phyloP scores from a whole-genome alignment of 129 eudicot genomes.

The Artemisia argyi region DNA sequence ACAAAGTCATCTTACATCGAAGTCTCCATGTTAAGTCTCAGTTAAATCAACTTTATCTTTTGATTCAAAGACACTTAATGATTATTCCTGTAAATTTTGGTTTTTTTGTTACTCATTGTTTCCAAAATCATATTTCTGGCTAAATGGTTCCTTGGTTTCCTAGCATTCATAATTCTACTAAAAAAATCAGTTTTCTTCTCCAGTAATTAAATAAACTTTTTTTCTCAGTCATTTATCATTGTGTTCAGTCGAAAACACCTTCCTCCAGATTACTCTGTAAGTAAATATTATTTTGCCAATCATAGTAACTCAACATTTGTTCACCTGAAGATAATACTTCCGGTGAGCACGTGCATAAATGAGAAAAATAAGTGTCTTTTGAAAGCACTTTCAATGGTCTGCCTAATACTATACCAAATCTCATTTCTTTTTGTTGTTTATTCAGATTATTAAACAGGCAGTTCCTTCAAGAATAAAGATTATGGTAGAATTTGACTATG shows the following conservation, averaged over 20 bases:
- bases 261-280: neutral
- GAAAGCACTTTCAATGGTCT: constrained; percentile 26
- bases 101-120: too few relatives aligned
- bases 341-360: neutral
- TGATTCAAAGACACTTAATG: too few relatives aligned
- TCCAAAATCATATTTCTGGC: too few relatives aligned
- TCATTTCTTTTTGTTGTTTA: constrained; percentile 11
- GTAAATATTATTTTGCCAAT: neutral
- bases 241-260: neutral
- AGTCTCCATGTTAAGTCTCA: too few relatives aligned
- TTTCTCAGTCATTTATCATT: too few relatives aligned
- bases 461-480: constrained; percentile 16
- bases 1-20: constrained; percentile 3
- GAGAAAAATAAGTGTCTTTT: neutral
- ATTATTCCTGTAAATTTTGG: too few relatives aligned
- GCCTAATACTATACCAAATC: constrained; percentile 25
- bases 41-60: too few relatives aligned
- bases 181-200: too few relatives aligned
- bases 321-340: neutral
- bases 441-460: constrained; percentile 7
- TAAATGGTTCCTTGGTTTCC: too few relatives aligned
- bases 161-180: too few relatives aligned
- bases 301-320: neutral
- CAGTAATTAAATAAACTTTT: too few relatives aligned
- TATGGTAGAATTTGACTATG: constrained; percentile 4